phyloP scores from a whole-genome alignment of 2,329 filamentous ascomycete genomes.

The Amesomyces nigricolor region DNA sequence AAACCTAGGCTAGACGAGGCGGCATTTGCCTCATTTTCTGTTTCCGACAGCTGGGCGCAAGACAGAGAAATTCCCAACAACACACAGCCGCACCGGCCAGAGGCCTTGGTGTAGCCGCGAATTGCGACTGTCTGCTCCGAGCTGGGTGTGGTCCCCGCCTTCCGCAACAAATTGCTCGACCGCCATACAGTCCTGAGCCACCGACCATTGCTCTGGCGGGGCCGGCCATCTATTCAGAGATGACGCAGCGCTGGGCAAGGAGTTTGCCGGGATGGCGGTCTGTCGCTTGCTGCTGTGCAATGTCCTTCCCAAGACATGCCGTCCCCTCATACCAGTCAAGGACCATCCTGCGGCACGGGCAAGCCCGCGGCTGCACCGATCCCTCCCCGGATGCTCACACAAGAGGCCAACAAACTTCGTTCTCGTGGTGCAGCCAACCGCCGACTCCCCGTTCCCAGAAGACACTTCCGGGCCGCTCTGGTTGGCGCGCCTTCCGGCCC shows the following conservation, averaged over 20 bases:
- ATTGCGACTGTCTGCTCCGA: too few relatives aligned
- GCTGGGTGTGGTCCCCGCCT: too few relatives aligned
- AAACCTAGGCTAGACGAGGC: background rate
- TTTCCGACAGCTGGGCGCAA: background rate
- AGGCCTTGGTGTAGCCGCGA: slow-evolving; percentile 9
- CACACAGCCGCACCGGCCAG: slow-evolving; percentile 3
- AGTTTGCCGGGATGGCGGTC: slow-evolving; percentile 16
- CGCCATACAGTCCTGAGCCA: too few relatives aligned
- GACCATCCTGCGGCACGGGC: slow-evolving; percentile 1
- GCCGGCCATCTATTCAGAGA: slow-evolving; percentile 2
- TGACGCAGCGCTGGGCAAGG: slow-evolving; percentile 5
- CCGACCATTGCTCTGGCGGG: background rate
- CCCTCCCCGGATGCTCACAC: slow-evolving; percentile 10
- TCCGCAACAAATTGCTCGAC: too few relatives aligned
- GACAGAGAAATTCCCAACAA: background rate
- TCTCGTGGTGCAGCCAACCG: slow-evolving; percentile 16
- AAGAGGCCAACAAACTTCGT: slow-evolving; percentile 2
- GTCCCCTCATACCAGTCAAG: slow-evolving; percentile 1
- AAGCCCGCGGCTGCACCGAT: slow-evolving; percentile 15
- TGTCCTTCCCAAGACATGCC: slow-evolving; percentile 6
- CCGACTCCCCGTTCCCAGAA: background rate
- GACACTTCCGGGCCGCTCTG: background rate
- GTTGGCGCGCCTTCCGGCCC: background rate
- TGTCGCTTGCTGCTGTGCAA: slow-evolving; percentile 22
- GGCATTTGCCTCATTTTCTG: slow-evolving; percentile 14